phyloP scores from a whole-genome alignment of 352 stramenopile species.

The Phytophthora chlamydospora region DNA sequence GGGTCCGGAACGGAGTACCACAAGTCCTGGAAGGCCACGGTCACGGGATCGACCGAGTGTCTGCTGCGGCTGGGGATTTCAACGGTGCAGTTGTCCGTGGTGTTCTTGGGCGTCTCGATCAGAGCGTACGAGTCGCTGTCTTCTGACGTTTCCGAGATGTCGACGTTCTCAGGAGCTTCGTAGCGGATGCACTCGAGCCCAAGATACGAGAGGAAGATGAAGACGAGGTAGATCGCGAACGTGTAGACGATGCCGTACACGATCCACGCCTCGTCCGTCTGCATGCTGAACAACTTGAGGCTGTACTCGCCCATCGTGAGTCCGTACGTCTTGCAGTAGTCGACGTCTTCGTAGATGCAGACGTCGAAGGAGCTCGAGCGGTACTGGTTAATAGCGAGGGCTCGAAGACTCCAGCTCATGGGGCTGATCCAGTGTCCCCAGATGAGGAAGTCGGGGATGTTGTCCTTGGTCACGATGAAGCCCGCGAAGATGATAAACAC shows the following conservation, averaged over 20 bases:
- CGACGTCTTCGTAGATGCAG: slow-evolving; percentile 23
- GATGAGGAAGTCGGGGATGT: slow-evolving; percentile 37
- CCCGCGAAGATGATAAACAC: slow-evolving; percentile 45
- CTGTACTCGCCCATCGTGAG: slow-evolving; percentile 32
- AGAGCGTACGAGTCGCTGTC: slow-evolving; percentile 6
- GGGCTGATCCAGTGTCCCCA: slow-evolving; percentile 60
- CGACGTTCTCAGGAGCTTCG: slow-evolving; percentile 8
- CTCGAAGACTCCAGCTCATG: slow-evolving; percentile 36
- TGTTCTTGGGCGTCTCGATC: slow-evolving; percentile 11
- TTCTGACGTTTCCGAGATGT: neutral
- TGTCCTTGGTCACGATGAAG: slow-evolving; percentile 40
- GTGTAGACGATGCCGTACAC: slow-evolving; percentile 4
- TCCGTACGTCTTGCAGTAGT: slow-evolving; percentile 23
- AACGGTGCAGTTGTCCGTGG: neutral
- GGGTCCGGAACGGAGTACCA: slow-evolving; percentile 49
- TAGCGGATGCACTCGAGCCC: slow-evolving; percentile 7
- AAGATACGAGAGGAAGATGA: slow-evolving; percentile 3
- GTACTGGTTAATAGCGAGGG: slow-evolving; percentile 38
- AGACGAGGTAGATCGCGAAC: neutral
- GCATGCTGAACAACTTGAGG: slow-evolving; percentile 29
- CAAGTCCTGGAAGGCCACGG: slow-evolving; percentile 37
- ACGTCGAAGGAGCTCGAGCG: slow-evolving; percentile 18
- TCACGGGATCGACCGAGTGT: slow-evolving; percentile 22
- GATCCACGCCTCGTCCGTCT: slow-evolving; percentile 32
- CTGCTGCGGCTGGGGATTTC: slow-evolving; percentile 11